These are phyloP conservation scores for Raffaelea albimanens DNA, from an alignment of 2,329 filamentous ascomycete genomes.

Conservation along the genomic window DNA sequence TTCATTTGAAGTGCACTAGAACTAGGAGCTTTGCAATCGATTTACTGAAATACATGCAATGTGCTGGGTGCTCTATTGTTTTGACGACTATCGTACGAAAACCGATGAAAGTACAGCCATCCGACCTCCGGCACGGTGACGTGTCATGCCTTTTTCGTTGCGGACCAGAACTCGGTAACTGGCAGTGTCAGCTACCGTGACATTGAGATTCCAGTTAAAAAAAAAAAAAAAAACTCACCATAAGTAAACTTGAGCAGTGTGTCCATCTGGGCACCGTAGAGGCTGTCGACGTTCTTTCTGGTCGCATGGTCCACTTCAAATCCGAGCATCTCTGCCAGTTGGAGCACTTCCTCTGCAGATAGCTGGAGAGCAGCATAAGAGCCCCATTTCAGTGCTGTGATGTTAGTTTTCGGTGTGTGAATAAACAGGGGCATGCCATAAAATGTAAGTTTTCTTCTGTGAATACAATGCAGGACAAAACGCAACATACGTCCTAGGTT, in stretches of 20 bases:
- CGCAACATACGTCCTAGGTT: conserved; percentile 1
- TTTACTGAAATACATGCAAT: too few relatives aligned
- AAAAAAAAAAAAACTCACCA: neutral
- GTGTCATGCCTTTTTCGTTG: neutral
- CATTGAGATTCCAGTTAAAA: too few relatives aligned
- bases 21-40: too few relatives aligned
- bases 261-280: neutral
- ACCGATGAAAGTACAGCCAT: too few relatives aligned
- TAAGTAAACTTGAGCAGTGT: conserved; percentile 2
- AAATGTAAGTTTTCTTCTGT: neutral
- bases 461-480: neutral
- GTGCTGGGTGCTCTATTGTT: too few relatives aligned
- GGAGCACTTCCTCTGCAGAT: conserved; percentile 1
- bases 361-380: neutral
- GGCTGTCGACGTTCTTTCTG: neutral
- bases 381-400: conserved; percentile 1
- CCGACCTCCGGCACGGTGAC: too few relatives aligned
- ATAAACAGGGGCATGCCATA: neutral
- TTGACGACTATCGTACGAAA: too few relatives aligned
- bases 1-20: too few relatives aligned
- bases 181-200: neutral
- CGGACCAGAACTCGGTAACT: conserved; percentile 3
- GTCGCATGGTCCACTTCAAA: conserved; percentile 1
- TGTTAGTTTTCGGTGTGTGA: neutral
- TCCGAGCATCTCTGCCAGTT: conserved; percentile 2